Evolutionary conservation across 1,284 basidiomycete genomes (phyloP).

Genomic region (Taiwanofungus camphoratus): DNA sequence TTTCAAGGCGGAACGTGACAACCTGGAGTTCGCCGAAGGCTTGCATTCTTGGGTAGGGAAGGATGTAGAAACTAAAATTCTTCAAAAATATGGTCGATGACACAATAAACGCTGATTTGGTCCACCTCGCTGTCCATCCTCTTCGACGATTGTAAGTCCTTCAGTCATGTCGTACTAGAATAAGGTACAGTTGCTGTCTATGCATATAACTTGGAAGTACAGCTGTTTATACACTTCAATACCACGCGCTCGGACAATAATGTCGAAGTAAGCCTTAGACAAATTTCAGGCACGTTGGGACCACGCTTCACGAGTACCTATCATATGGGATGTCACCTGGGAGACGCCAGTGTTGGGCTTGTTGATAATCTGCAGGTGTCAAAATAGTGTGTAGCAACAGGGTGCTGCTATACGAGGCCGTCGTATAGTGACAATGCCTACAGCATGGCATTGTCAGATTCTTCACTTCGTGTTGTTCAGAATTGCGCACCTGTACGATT

Average conservation of each 20-base stretch:
- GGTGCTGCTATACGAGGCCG: conserved; percentile 54
- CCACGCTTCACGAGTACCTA: too few relatives aligned
- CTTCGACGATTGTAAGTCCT: background rate
- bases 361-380: background rate
- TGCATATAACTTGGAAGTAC: conserved; percentile 5
- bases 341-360: background rate
- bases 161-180: conserved; percentile 7
- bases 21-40: conserved; percentile 87
- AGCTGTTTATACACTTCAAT: conserved; percentile 11
- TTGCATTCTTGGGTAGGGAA: conserved; percentile 78
- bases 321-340: too few relatives aligned
- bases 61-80: conserved; percentile 74
- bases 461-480: background rate
- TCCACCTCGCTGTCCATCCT: background rate
- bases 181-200: conserved; percentile 20
- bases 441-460: conserved; percentile 9
- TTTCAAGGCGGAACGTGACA: conserved; percentile 90
- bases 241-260: background rate
- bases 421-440: conserved; percentile 77
- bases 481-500: conserved; percentile 79
- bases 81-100: conserved; percentile 68
- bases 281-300: too few relatives aligned
- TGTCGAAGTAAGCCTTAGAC: too few relatives aligned
- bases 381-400: background rate
- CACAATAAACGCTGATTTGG: conserved; percentile 9